Evolutionary conservation across 768 basidiomycete species (phyloP), one percentile per base, ranked within the genome.

Genomic region (Trametes punicea): DNA sequence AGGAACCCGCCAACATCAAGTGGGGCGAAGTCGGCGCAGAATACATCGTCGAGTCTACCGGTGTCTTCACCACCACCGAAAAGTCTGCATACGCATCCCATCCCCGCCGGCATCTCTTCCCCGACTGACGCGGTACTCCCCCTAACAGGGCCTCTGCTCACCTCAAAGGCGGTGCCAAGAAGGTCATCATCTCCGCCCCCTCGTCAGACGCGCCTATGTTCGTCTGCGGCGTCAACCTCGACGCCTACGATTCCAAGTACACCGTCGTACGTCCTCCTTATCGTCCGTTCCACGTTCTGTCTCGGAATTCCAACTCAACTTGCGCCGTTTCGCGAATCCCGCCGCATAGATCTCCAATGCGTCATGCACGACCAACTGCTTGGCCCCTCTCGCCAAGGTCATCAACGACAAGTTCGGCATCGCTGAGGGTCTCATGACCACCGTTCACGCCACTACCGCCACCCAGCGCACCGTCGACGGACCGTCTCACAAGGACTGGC

Each of bases 331-430:
- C 31, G 31, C n/a, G n/a, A n/a, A n/a, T 36, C 34, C 15, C 34
- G 34, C 46, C 25, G 23, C 20, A 8, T 64, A 87, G 84, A 91
- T 98, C 74, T 99, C 96, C 65, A 98, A 99, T 75, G 96, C 96
- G 27, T 98, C 95, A 20, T 98, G 96, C 85, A 98, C 96, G 42
- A 99, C 96, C 74, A 99, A 99, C 87, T 99, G 96, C 76, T 84
- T 99, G 57, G 96, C 96, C n/a, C 93, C 96, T 61, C 84, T 99
- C 59, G 96, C 95, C 73, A 99, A 99, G 81, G 88, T 98, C 73
- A 81, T 99, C 79, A 67, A 99, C 76, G 97, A 98, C 84, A 93
- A 92, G 60, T 98, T 91, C 69, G 91, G 89, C 66, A 95, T 99
- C 67, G 81, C 90, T 59, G 96, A 99, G 78, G 96, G 90, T 70